Evolutionary conservation across 352 stramenopile genomes (phyloP), one percentile per base, ranked within the genome.

Genomic region (Globisporangium ultimum): DNA sequence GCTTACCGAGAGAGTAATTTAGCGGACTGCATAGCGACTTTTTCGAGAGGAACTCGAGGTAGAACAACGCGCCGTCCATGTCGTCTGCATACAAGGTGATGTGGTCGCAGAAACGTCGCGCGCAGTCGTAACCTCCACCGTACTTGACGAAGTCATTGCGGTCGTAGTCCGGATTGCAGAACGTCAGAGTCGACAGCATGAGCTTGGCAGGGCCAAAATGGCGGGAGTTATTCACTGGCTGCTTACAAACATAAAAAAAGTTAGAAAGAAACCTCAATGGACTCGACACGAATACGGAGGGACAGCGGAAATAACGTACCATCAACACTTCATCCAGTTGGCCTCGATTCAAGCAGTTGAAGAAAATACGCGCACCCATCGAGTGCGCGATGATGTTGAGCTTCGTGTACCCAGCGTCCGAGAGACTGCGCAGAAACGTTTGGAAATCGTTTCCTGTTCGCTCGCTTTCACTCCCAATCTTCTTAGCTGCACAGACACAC

Each of bases 111-210:
- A 90, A 84, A 12, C 68, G 69, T 11, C 78, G 79, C 14, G 87
- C 66, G 1, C 66, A 65, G 21, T 76, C 67, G 42, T 90, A 95
- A 0, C 58, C 70, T 55, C 76, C 76, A 17, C 76, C 80, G 42
- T 80, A 78, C 32, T 83, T 74, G 5, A 73, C 66, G 38, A 94
- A 95, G 22, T 76, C 74, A 15, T 74, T 63, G 10, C 83, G 64
- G 13, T 84, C 74, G 55, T 91, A 95, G 63, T 94, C 84, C 9
- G 86, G 80, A 46, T 95, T 94, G 40, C 80, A 72, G 46, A 95
- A 81, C 9, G 76, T 94, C 3, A 95, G 80, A 22, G 69, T 93
- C 15, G 73, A 77, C 0, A 86, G 63, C 48, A 67, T 56, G 40
- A 80, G 51, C 10, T 68, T 59, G 3, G 22, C 70, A 50, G 21